Evolutionary conservation across 1,284 basidiomycete species (phyloP).

Genomic region (Apiotrichum gamsii): DNA sequence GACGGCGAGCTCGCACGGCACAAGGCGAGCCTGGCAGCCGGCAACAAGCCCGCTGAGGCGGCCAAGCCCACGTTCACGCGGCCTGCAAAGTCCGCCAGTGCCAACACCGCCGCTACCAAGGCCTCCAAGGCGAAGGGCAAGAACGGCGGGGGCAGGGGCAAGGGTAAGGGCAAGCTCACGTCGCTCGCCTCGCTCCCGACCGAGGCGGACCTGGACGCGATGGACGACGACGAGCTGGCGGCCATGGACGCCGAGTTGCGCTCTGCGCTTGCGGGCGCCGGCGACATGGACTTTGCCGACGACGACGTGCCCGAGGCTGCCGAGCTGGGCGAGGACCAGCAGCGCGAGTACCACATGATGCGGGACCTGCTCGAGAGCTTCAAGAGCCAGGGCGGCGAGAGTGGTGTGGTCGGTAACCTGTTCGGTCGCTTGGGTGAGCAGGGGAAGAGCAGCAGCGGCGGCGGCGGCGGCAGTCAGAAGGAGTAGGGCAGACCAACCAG

Average conservation of each 20-base stretch:
- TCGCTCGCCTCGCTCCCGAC: slow-evolving; percentile 31
- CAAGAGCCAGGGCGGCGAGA: slow-evolving; percentile 74
- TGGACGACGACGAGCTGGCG: slow-evolving; percentile 58
- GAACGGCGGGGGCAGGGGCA: background rate
- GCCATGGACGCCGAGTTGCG: slow-evolving; percentile 82
- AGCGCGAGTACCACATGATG: slow-evolving; percentile 79
- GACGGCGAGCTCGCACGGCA: slow-evolving; percentile 63
- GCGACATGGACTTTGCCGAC: slow-evolving; percentile 44
- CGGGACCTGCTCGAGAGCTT: slow-evolving; percentile 93
- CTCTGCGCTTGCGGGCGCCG: slow-evolving; percentile 56
- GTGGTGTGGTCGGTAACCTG: slow-evolving; percentile 82
- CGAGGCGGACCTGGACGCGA: slow-evolving; percentile 50
- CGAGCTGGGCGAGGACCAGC: slow-evolving; percentile 53
- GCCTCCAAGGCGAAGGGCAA: background rate
- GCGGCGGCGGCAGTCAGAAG: too few species aligned
- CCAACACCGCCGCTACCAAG: background rate
- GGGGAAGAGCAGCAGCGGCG: background rate
- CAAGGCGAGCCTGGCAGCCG: background rate
- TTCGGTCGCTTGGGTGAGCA: slow-evolving; percentile 58
- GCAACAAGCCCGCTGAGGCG: background rate
- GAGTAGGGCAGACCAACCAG: too few species aligned
- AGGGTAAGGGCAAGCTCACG: slow-evolving; percentile 4
- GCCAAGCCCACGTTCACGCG: slow-evolving; percentile 4
- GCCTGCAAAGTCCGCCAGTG: background rate
- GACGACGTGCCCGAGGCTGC: slow-evolving; percentile 47